Evolutionary conservation across 495 filamentous ascomycete species (phyloP).

Genomic region (Choiromyces venosus): DNA sequence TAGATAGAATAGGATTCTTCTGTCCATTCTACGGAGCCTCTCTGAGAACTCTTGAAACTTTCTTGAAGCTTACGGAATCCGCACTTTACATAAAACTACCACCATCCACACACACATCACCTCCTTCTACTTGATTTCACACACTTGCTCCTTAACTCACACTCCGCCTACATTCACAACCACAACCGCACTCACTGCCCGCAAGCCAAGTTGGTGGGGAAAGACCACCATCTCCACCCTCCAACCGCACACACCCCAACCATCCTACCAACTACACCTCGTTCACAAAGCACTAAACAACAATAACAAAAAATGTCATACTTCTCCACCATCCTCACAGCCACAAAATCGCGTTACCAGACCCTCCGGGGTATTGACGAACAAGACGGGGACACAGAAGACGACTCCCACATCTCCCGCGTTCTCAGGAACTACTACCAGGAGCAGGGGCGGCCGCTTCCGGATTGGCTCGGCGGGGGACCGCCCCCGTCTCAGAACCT

Average conservation of each 20-base stretch:
- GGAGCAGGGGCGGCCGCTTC: slow-evolving; percentile 78
- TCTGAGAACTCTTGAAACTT: background rate
- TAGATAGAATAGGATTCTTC: background rate
- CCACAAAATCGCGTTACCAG: slow-evolving; percentile 41
- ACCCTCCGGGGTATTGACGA: slow-evolving; percentile 48
- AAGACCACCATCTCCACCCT: background rate
- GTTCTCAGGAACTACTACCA: slow-evolving; percentile 92
- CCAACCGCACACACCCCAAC: background rate
- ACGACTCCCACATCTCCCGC: slow-evolving; percentile 89
- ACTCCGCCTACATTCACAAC: background rate
- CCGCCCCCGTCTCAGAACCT: slow-evolving; percentile 53
- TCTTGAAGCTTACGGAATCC: background rate
- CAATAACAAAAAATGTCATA: slow-evolving; percentile 36
- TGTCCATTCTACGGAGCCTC: background rate
- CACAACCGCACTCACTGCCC: background rate
- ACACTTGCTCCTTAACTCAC: background rate
- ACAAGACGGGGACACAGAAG: slow-evolving; percentile 85
- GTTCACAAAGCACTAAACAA: slow-evolving; percentile 4
- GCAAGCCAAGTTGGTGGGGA: background rate
- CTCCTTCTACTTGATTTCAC: background rate
- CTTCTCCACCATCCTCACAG: slow-evolving; percentile 41
- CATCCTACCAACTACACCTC: background rate
- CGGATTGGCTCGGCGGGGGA: slow-evolving; percentile 81
- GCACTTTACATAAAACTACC: background rate
- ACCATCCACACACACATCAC: background rate